Evolutionary conservation across 805 yeast species (phyloP).

Genomic region (Candida broadrunensis): DNA sequence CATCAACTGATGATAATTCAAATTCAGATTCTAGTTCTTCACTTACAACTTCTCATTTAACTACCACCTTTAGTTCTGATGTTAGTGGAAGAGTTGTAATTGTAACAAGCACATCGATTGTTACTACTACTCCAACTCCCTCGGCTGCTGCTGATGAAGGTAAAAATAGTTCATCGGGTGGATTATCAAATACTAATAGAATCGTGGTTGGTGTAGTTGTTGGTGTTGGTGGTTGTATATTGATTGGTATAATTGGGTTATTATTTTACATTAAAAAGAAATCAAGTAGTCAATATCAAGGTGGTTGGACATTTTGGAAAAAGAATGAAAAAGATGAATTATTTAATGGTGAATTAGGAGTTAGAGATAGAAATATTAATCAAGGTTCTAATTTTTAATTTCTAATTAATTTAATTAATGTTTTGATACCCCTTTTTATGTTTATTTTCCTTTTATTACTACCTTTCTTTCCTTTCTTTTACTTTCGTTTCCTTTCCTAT

Average conservation of each 20-base stretch:
- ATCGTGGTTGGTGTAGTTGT: conserved; percentile 48
- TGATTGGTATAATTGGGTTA: conserved; percentile 31
- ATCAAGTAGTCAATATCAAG: conserved; percentile 24
- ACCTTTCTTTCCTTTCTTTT: neutral
- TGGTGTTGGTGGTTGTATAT: conserved; percentile 43
- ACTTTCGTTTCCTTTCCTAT: neutral
- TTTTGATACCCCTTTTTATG: neutral
- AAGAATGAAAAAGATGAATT: conserved; percentile 43
- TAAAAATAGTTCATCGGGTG: conserved; percentile 16
- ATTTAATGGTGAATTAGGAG: conserved; percentile 46
- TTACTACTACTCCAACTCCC: conserved; percentile 19
- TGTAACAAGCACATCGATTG: conserved; percentile 37
- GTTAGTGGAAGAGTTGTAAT: conserved; percentile 35
- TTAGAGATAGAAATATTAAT: conserved; percentile 45
- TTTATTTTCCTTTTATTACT: neutral
- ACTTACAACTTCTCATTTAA: conserved; percentile 1
- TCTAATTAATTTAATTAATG: neutral
- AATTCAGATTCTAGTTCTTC: conserved; percentile 4
- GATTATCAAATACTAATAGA: conserved; percentile 39
- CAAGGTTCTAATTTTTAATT: conserved; percentile 42
- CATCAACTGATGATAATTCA: conserved; percentile 3
- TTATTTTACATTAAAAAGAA: conserved; percentile 35
- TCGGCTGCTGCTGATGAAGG: conserved; percentile 13
- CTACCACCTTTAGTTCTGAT: conserved; percentile 29
- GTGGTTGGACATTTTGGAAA: conserved; percentile 49